Evolutionary conservation across 495 filamentous ascomycete species (phyloP).

Genomic region (Tetracladium setigerum): DNA sequence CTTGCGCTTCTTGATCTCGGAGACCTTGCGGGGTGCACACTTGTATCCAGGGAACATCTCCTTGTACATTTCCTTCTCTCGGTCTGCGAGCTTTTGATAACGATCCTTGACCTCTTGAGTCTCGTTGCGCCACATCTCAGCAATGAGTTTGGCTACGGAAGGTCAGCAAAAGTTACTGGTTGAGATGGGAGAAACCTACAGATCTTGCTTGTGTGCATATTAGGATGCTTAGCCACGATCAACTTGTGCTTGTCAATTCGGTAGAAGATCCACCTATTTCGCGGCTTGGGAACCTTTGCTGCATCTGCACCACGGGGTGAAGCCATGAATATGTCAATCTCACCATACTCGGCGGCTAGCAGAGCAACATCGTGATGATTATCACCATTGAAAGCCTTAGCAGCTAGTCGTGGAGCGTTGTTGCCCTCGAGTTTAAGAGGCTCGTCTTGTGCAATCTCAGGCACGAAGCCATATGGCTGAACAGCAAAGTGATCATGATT

Average conservation of each 20-base stretch:
- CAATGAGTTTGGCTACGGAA: conserved; percentile 34
- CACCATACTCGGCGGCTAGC: not conserved
- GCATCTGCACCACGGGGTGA: not conserved
- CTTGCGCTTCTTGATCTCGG: conserved; percentile 30
- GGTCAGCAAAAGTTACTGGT: conserved; percentile 16
- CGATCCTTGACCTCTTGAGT: conserved; percentile 22
- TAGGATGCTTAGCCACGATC: conserved; percentile 30
- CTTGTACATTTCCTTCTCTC: conserved; percentile 32
- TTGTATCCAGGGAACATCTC: conserved; percentile 40
- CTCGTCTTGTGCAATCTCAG: not conserved
- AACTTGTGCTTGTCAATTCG: conserved; percentile 31
- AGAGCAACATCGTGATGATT: not conserved
- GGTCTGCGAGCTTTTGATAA: conserved; percentile 30
- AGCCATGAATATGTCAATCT: not conserved
- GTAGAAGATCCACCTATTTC: conserved; percentile 40
- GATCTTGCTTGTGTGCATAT: conserved; percentile 36
- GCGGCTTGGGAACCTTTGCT: conserved; percentile 32
- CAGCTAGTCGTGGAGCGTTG: not conserved
- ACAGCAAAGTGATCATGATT: too few relatives aligned
- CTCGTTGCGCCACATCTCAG: conserved; percentile 35
- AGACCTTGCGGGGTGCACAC: conserved; percentile 40
- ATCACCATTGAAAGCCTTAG: not conserved
- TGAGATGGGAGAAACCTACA: conserved; percentile 28
- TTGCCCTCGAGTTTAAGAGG: not conserved
- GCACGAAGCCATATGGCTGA: too few relatives aligned